A percentile compares a stretch with the other conserved stretches of the same genome.
phyloP scores from a whole-genome alignment of 1,139 yeast genomes.

The Yamadazyma conglobata region DNA sequence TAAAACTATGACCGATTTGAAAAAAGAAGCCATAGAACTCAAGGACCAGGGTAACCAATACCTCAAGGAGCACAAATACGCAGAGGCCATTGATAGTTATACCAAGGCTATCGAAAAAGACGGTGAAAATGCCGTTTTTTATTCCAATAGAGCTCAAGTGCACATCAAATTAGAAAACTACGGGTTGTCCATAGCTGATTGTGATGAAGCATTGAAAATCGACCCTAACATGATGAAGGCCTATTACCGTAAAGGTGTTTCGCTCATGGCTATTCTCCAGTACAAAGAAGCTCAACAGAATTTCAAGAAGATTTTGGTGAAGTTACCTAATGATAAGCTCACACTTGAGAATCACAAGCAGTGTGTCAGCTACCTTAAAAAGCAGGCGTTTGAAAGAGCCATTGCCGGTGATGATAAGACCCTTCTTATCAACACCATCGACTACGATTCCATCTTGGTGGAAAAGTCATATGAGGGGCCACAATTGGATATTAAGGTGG shows the following conservation, averaged over 20 bases:
- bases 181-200: constrained; percentile 79
- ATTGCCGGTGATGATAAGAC: constrained; percentile 62
- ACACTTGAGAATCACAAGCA: constrained; percentile 65
- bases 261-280: constrained; percentile 71
- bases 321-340: constrained; percentile 66
- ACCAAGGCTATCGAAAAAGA: constrained; percentile 75
- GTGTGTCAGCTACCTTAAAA: constrained; percentile 64
- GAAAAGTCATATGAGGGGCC: constrained; percentile 71
- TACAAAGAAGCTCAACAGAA: constrained; percentile 73
- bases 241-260: constrained; percentile 78
- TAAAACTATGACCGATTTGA: constrained; percentile 1
- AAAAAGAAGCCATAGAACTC: constrained; percentile 38
- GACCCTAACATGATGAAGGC: constrained; percentile 75
- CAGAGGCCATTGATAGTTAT: constrained; percentile 67
- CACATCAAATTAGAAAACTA: constrained; percentile 81
- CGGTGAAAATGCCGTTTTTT: constrained; percentile 65
- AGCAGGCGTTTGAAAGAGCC: constrained; percentile 81
- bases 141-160: constrained; percentile 87
- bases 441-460: constrained; percentile 48
- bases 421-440: constrained; percentile 36
- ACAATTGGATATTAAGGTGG: constrained; percentile 38
- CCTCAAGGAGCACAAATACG: constrained; percentile 59
- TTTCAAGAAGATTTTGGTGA: constrained; percentile 59
- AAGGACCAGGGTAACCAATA: constrained; percentile 76
- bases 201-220: constrained; percentile 63